Percentiles rank a stretch among this genome's conserved stretches.
These are phyloP conservation scores for Sclerospora graminicola DNA, from an alignment of 352 stramenopile species.

Conservation along the genomic window DNA sequence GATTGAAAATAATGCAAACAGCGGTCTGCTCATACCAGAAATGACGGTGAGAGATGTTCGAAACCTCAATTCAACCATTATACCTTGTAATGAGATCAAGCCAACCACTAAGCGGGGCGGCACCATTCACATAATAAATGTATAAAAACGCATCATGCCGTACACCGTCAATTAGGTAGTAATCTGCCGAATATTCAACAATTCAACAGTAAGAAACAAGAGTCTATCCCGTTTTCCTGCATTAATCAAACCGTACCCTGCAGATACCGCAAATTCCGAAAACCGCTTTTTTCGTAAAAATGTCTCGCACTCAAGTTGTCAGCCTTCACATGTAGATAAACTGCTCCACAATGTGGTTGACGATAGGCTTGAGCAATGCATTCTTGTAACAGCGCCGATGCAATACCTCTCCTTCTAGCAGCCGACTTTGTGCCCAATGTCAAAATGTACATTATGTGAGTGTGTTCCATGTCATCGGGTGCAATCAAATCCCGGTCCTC, in stretches of 20 bases:
- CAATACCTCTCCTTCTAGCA: slow-evolving; percentile 86
- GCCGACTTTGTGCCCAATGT: slow-evolving; percentile 85
- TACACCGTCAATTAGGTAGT: slow-evolving; percentile 79
- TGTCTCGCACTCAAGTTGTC: slow-evolving; percentile 90
- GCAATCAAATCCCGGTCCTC: slow-evolving; percentile 56
- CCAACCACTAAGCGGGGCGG: slow-evolving; percentile 45
- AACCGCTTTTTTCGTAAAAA: slow-evolving; percentile 96
- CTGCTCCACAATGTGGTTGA: slow-evolving; percentile 73
- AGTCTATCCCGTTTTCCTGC: too few relatives aligned
- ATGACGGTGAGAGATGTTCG: slow-evolving; percentile 2
- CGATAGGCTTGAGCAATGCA: slow-evolving; percentile 79
- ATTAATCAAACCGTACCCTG: slow-evolving; percentile 39
- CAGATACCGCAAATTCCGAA: slow-evolving; percentile 88
- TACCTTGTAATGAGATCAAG: slow-evolving; percentile 57
- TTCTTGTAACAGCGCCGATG: slow-evolving; percentile 82
- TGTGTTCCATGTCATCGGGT: slow-evolving; percentile 45
- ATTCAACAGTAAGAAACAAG: background rate
- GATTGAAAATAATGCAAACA: slow-evolving; percentile 54
- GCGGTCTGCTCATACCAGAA: slow-evolving; percentile 15
- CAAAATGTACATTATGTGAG: slow-evolving; percentile 94
- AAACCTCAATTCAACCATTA: background rate
- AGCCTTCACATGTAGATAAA: slow-evolving; percentile 96
- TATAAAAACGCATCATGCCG: slow-evolving; percentile 80
- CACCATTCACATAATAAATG: slow-evolving; percentile 79
- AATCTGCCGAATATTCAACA: slow-evolving; percentile 33